Percentiles rank a stretch among this genome's conserved stretches.
phyloP scores from a whole-genome alignment of 306 rosid species.

The Cicer arietinum region DNA sequence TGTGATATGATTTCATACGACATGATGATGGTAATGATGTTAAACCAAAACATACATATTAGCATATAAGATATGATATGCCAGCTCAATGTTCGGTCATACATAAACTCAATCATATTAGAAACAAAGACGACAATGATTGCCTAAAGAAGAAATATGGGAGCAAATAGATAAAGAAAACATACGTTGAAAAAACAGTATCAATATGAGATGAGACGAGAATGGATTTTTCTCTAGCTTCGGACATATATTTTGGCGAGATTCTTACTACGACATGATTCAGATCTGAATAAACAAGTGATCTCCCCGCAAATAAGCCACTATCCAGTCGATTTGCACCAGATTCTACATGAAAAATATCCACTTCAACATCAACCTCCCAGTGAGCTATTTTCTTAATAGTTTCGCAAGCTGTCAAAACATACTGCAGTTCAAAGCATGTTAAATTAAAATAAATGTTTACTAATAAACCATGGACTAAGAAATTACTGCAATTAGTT shows the following conservation, averaged over 20 bases:
- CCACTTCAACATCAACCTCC: slow-evolving; percentile 98
- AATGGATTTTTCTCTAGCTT: slow-evolving; percentile 76
- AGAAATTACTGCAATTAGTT: slow-evolving; percentile 29
- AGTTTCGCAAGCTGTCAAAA: slow-evolving; percentile 65
- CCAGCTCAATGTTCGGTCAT: too few species aligned
- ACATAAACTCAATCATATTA: background rate
- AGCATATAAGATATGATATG: too few species aligned
- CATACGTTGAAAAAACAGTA: slow-evolving; percentile 92
- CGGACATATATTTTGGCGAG: slow-evolving; percentile 74
- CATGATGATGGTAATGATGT: too few species aligned
- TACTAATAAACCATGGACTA: slow-evolving; percentile 10
- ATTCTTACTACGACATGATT: slow-evolving; percentile 72
- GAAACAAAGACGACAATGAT: slow-evolving; percentile 24
- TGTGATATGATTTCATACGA: too few species aligned
- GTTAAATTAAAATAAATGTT: slow-evolving; percentile 44
- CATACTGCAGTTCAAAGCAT: slow-evolving; percentile 69
- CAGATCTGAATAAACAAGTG: slow-evolving; percentile 87
- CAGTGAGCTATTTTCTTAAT: slow-evolving; percentile 85
- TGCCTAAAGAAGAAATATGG: slow-evolving; percentile 33
- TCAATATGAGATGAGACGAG: slow-evolving; percentile 96
- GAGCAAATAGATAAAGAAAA: slow-evolving; percentile 47
- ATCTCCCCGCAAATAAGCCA: slow-evolving; percentile 80
- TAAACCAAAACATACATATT: too few species aligned
- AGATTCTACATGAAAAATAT: slow-evolving; percentile 66
- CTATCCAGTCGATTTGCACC: slow-evolving; percentile 71